phyloP scores from a whole-genome alignment of 768 basidiomycete genomes.

The Punctularia strigosozonata region DNA sequence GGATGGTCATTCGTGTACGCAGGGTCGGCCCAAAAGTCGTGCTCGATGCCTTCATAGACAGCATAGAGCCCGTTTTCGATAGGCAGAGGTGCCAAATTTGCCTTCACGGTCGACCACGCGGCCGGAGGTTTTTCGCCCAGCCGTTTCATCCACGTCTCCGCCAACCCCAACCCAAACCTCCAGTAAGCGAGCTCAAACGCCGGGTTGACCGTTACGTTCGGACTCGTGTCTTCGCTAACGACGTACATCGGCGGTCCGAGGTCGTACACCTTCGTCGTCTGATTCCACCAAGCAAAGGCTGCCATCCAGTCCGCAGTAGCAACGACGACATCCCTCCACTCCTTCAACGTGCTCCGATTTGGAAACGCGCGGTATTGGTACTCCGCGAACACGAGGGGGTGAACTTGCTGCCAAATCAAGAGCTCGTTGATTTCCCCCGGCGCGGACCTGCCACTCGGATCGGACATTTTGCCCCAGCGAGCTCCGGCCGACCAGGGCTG shows the following conservation, averaged over 20 bases:
- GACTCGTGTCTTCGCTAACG: constrained; percentile 44
- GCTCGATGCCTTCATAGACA: constrained; percentile 43
- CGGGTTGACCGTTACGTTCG: constrained; percentile 41
- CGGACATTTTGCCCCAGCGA: constrained; percentile 55
- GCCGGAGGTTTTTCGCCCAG: constrained; percentile 29
- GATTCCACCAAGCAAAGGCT: constrained; percentile 40
- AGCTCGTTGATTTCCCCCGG: constrained; percentile 47
- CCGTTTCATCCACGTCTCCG: constrained; percentile 34
- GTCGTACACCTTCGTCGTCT: constrained; percentile 34
- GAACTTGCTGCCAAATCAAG: constrained; percentile 51
- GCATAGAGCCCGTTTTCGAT: constrained; percentile 38
- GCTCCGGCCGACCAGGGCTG: constrained; percentile 43
- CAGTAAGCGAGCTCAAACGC: constrained; percentile 52
- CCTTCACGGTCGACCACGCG: constrained; percentile 31
- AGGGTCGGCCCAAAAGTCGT: constrained; percentile 39
- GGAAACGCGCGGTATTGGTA: constrained; percentile 42
- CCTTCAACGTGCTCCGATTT: constrained; percentile 25
- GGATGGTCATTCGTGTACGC: constrained; percentile 47
- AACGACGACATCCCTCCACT: constrained; percentile 40
- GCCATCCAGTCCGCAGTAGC: constrained; percentile 53
- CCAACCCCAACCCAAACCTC: constrained; percentile 36
- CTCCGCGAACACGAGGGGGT: constrained; percentile 45
- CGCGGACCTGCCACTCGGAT: constrained; percentile 43
- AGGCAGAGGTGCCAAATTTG: constrained; percentile 38
- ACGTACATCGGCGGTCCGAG: constrained; percentile 49